These are phyloP conservation scores for Xerocomus amazonicus DNA, from an alignment of 1,284 basidiomycete genomes.

Conservation along the genomic window DNA sequence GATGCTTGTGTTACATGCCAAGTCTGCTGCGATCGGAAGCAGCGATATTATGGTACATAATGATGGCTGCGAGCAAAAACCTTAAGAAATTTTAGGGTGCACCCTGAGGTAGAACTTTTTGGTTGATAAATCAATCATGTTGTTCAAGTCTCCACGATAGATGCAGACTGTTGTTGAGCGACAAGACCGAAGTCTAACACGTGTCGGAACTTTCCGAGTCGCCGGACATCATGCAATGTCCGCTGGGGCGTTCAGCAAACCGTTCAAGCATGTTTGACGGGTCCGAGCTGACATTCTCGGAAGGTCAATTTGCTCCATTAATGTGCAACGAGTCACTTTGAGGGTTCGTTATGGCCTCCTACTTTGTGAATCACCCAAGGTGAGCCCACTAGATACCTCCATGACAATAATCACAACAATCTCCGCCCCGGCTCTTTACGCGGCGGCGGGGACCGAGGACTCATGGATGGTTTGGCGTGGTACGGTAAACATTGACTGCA, in stretches of 20 bases:
- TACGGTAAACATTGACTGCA: slow-evolving; percentile 11
- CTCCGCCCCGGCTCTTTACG: slow-evolving; percentile 26
- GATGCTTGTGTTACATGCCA: slow-evolving; percentile 17
- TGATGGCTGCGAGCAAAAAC: slow-evolving; percentile 24
- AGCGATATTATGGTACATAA: slow-evolving; percentile 31
- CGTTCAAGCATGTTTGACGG: slow-evolving; percentile 14
- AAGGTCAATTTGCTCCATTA: slow-evolving; percentile 1
- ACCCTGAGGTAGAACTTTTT: slow-evolving; percentile 25
- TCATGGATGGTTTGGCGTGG: slow-evolving; percentile 1
- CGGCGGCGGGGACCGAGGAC: slow-evolving; percentile 15
- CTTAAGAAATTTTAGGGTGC: slow-evolving; percentile 29
- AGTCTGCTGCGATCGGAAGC: slow-evolving; percentile 28
- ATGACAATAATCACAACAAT: slow-evolving; percentile 21
- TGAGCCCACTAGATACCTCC: slow-evolving; percentile 2
- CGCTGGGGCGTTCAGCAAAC: neutral
- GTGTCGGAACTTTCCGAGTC: slow-evolving; percentile 27
- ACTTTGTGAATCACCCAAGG: neutral
- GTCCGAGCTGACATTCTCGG: slow-evolving; percentile 19
- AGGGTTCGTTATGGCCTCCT: neutral
- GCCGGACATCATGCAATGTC: slow-evolving; percentile 12
- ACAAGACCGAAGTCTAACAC: slow-evolving; percentile 8
- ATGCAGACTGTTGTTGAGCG: slow-evolving; percentile 5
- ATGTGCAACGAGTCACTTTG: slow-evolving; percentile 4
- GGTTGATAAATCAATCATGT: slow-evolving; percentile 15
- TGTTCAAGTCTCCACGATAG: slow-evolving; percentile 9